phyloP scores from a whole-genome alignment of 352 stramenopile genomes.

The Phytophthora aleatoria region DNA sequence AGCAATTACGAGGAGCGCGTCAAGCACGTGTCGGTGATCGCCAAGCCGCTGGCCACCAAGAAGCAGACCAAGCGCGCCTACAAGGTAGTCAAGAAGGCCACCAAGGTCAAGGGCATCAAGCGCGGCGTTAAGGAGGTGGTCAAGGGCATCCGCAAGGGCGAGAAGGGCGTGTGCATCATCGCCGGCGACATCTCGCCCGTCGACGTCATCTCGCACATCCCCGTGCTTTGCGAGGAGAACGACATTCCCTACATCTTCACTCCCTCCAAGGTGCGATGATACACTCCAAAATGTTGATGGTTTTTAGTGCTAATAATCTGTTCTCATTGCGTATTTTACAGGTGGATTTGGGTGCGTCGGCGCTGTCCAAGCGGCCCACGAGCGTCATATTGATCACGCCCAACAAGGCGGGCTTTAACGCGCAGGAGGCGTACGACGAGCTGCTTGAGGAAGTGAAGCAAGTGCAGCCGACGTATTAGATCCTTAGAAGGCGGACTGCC shows the following conservation, averaged over 20 bases:
- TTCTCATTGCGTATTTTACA: constrained; percentile 28
- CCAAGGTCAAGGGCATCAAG: constrained; percentile 96
- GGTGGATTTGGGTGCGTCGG: constrained; percentile 94
- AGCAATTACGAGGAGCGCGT: constrained; percentile 83
- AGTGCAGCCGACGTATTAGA: constrained; percentile 86
- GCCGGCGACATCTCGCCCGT: constrained; percentile 99
- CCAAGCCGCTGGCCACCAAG: constrained; percentile 97
- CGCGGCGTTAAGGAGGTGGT: constrained; percentile 99
- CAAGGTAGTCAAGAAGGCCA: constrained; percentile 96
- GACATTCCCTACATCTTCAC: constrained; percentile 99
- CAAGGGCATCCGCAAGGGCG: constrained; percentile 97
- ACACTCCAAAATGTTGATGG: neutral
- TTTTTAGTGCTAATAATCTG: constrained; percentile 4
- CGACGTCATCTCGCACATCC: constrained; percentile 99
- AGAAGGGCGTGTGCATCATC: constrained; percentile 98
- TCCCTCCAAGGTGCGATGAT: constrained; percentile 89
- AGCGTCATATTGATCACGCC: constrained; percentile 98
- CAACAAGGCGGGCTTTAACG: constrained; percentile 91
- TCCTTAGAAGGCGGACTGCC: constrained; percentile 20
- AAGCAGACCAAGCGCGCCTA: constrained; percentile 95
- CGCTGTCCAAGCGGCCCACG: constrained; percentile 97
- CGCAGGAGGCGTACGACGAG: constrained; percentile 91
- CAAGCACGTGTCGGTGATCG: constrained; percentile 92
- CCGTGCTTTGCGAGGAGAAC: constrained; percentile 98
- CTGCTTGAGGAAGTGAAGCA: constrained; percentile 89